phyloP scores from a whole-genome alignment of 805 yeast genomes.

The Candida cerambycidarum region DNA sequence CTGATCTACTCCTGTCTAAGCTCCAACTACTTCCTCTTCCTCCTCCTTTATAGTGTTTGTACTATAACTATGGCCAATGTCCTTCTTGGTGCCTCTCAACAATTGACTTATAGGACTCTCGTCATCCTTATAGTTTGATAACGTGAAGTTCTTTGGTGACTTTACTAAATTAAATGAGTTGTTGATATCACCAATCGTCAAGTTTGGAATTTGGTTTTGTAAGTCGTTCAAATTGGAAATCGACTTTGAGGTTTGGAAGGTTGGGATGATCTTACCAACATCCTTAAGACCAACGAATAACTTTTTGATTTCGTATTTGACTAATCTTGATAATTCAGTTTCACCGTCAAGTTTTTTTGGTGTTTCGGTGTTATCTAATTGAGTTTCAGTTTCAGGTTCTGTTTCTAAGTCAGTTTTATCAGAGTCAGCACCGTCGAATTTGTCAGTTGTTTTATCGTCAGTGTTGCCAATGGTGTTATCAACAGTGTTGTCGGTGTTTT shows the following conservation, averaged over 20 bases:
- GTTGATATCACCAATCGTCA: constrained; percentile 17
- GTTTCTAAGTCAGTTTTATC: constrained; percentile 6
- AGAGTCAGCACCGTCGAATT: constrained; percentile 4
- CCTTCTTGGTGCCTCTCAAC: constrained; percentile 22
- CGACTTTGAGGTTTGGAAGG: constrained; percentile 30
- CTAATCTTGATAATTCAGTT: constrained; percentile 32
- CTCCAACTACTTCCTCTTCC: constrained; percentile 28
- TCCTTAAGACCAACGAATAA: constrained; percentile 31
- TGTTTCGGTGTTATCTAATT: constrained; percentile 2
- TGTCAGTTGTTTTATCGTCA: too few species aligned
- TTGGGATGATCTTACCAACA: constrained; percentile 33
- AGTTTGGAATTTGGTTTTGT: constrained; percentile 15
- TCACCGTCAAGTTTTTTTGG: constrained; percentile 19
- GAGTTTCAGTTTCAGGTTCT: constrained; percentile 6
- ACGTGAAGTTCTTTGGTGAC: constrained; percentile 42
- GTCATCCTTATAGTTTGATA: constrained; percentile 33
- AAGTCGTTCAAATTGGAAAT: constrained; percentile 20
- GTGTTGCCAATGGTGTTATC: too few species aligned
- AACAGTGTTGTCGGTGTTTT: too few species aligned
- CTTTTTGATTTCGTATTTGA: constrained; percentile 33
- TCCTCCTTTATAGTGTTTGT: constrained; percentile 42
- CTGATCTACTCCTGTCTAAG: not conserved
- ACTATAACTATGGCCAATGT: constrained; percentile 29
- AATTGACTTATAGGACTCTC: constrained; percentile 40
- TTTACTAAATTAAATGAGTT: constrained; percentile 30